Evolutionary conservation across 495 filamentous ascomycete genomes (phyloP).

Genomic region (Tuber borchii): DNA sequence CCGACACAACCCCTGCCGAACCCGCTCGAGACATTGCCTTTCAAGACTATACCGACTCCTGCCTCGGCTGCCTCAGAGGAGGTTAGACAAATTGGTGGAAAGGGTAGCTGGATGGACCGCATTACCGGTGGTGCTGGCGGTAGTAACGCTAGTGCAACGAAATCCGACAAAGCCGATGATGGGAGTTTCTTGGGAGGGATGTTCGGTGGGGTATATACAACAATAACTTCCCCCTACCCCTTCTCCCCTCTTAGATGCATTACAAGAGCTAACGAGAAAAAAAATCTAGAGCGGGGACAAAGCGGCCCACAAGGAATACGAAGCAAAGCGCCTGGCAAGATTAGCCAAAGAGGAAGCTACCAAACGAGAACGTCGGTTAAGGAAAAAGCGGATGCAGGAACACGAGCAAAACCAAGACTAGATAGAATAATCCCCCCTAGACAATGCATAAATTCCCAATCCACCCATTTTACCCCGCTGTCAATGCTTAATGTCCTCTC

Average conservation of each 20-base stretch:
- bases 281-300: neutral
- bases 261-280: neutral
- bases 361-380: neutral
- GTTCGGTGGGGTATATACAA: neutral
- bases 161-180: neutral
- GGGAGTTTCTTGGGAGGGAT: neutral
- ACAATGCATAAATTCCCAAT: neutral
- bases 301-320: neutral
- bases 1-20: slow-evolving; percentile 1
- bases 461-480: neutral
- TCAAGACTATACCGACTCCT: slow-evolving; percentile 16
- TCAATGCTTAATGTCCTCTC: neutral
- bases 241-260: neutral
- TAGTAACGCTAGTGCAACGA: neutral
- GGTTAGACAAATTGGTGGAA: slow-evolving; percentile 34
- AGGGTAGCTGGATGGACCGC: slow-evolving; percentile 31
- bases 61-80: slow-evolving; percentile 41
- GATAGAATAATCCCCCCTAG: neutral
- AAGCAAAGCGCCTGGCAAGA: neutral
- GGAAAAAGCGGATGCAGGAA: neutral
- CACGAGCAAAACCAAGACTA: neutral
- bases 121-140: slow-evolving; percentile 22
- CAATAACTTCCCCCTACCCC: neutral
- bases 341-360: neutral
- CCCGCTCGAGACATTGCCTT: slow-evolving; percentile 24